Base-by-base conservation (phyloP, 208 protist genomes). In the Trypanosoma lewisi region DNA sequence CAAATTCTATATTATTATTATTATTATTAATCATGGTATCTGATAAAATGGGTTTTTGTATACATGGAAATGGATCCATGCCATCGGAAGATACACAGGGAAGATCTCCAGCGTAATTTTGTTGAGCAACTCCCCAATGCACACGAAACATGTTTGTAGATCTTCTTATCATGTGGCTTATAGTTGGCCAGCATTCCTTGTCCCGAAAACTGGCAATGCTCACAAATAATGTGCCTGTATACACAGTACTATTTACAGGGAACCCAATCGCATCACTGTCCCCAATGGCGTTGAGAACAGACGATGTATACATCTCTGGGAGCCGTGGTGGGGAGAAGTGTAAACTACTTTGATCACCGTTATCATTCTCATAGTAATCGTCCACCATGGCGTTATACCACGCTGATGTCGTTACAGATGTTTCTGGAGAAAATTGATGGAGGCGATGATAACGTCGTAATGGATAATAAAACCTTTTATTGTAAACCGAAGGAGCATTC, bases 121-220 rank as follows among this genome's bases (percentile, higher is more conserved):
- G 87, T 80, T 97, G 75, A n/a, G 83, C 90, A 4, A 96, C 68
- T n/a, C 94, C 94, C 17, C 93, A 67, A 58, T 74, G 89, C 27
- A 97, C 64, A 39, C 82, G 77, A 44, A 85, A 57, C n/a, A 77
- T 73, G 42, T 91, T 74, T 11, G 82, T 67, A n/a, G 94, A 82
- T 33, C 76, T 74, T 27, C 60, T 48, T 21, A 89, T 78, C 63
- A 95, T n/a, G 52, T 93, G 70, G 19, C 80, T 27, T n/a, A 97
- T 54, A 12, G 89, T 96, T 53, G 73, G 71, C 50, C 72, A 68
- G 57, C 89, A 95, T 76, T 95, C 77, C 72, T 25, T 62, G 68
- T 97, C 94, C 7, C 92, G 78, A 80, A 85, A 97, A 73, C 85
- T 93, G 8, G 89, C 88, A 37, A 97, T 71, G 37, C 74, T 94